Base-by-base conservation (phyloP, 2,329 filamentous ascomycete genomes). In the Nigrograna mackinnonii region DNA sequence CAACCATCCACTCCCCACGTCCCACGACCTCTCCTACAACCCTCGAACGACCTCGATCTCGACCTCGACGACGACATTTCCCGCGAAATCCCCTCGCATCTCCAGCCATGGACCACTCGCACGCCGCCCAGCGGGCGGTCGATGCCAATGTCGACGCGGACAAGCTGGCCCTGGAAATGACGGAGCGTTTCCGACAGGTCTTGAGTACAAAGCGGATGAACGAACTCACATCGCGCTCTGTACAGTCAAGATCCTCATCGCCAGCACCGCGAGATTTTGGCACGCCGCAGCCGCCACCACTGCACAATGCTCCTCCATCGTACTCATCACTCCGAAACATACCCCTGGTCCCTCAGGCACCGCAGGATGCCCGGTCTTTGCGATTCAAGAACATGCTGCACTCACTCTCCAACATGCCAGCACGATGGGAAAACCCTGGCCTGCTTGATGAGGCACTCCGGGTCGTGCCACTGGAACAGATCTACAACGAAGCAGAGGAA, bases 381-480 rank as follows among this genome's bases (percentile, higher is more conserved):
- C 72, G 74, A 38, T 77, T 78, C 62, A 70, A 71, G 49, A 95
- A 87, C 70, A 80, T 95, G 47, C 79, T 97, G 33, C 81, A 95
- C 53, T 90, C 89, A 16, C 73, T 97, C 16, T 96, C 92, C 13
- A 79, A 87, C 45, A 96, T 91, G 34, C 94, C 94, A 14, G 87
- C 86, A 16, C 94, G 92, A 66, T 99, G 95, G 74, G 94, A 99
- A 70, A 97, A 99, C 68, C 92, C 94, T 0, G 94, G 94, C 24
- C 75, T 97, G 9, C 76, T 99, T 39, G 94, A 99, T 65, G 92
- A 97, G 68, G 94, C 92, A 4, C 75, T 99, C 14, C 83, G 88
- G 48, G 83, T 84, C 26, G 89, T 99, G 36, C 92, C 92, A 0
- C 75, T 97, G 21, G 90, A 96, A 64, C 83, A 89, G 55, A 89